A percentile compares a stretch with the other conserved stretches of the same genome.
Conservation (phyloP, 2,329 filamentous ascomycete species). For the Diaporthe ilicicola region DNA sequence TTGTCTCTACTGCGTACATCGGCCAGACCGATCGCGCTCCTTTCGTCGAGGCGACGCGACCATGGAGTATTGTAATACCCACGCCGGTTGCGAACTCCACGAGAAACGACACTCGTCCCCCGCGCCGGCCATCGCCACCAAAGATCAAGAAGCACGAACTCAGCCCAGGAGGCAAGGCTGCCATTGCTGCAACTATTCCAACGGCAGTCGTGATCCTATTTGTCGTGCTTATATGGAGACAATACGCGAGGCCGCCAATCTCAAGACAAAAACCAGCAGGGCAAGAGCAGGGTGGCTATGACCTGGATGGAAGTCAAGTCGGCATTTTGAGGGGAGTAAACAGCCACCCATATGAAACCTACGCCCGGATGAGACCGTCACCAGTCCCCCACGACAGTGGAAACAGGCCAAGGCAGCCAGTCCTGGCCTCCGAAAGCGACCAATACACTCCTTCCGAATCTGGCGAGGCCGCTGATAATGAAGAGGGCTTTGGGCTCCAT, state of each 20-base stretch:
- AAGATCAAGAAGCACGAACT: neutral
- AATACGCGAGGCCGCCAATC: neutral
- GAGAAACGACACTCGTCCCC: neutral
- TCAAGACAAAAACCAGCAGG: neutral
- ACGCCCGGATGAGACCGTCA: too few relatives aligned
- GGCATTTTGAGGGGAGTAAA: neutral
- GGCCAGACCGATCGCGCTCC: slow-evolving; percentile 10
- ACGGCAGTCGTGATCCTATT: too few relatives aligned
- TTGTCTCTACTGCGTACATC: slow-evolving; percentile 4
- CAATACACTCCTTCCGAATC: neutral
- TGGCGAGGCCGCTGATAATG: neutral
- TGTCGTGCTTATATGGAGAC: neutral
- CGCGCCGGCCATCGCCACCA: neutral
- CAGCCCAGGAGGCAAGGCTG: neutral
- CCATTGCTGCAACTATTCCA: neutral
- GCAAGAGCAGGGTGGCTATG: neutral
- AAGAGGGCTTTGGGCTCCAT: neutral
- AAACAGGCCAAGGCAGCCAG: neutral
- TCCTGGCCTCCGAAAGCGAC: neutral
- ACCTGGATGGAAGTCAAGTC: neutral
- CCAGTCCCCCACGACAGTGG: too few relatives aligned
- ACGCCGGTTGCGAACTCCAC: neutral
- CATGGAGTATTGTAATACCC: neutral
- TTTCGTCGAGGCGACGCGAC: slow-evolving; percentile 5
- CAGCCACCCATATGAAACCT: too few relatives aligned